These are phyloP conservation scores for Calamus simplicifolius DNA, from an alignment of 176 grass and related monocot genomes.

Conservation along the genomic window DNA sequence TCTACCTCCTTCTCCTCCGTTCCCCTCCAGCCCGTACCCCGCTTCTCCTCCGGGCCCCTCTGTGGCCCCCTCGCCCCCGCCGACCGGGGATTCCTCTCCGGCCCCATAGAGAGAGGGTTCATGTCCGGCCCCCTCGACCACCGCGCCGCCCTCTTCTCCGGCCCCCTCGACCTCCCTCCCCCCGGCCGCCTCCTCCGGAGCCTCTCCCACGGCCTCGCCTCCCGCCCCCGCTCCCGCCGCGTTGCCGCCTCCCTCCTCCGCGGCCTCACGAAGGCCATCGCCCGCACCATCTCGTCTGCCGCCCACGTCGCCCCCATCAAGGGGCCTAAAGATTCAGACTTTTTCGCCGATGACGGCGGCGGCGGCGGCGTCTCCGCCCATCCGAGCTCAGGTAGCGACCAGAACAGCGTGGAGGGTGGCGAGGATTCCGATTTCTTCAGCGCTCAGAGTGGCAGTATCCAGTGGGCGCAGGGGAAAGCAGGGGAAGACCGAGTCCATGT, in stretches of 20 bases:
- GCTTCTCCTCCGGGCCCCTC: constrained; percentile 66
- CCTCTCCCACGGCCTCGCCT: constrained; percentile 54
- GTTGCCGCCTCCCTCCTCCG: constrained; percentile 10
- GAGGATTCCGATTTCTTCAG: neutral
- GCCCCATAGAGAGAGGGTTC: constrained; percentile 55
- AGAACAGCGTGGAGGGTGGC: neutral
- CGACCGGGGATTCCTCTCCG: constrained; percentile 36
- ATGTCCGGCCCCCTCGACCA: constrained; percentile 66
- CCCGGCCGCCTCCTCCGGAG: constrained; percentile 34
- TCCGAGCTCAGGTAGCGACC: constrained; percentile 1
- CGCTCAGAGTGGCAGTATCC: neutral
- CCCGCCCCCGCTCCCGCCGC: constrained; percentile 26
- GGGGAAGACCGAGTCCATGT: constrained; percentile 15
- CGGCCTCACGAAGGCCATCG: constrained; percentile 19
- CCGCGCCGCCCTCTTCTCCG: constrained; percentile 47
- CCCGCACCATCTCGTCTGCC: constrained; percentile 2
- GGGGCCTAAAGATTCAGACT: constrained; percentile 1
- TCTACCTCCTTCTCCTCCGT: constrained; percentile 78
- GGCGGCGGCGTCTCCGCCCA: neutral
- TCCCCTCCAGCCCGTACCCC: constrained; percentile 53
- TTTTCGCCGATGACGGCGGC: neutral
- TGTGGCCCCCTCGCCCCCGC: constrained; percentile 33
- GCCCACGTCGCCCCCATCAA: neutral
- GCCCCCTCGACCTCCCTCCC: constrained; percentile 25
- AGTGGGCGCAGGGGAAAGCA: constrained; percentile 18